Evolutionary conservation across 2,329 filamentous ascomycete species (phyloP).

Genomic region (Trichocomaceae sp.): DNA sequence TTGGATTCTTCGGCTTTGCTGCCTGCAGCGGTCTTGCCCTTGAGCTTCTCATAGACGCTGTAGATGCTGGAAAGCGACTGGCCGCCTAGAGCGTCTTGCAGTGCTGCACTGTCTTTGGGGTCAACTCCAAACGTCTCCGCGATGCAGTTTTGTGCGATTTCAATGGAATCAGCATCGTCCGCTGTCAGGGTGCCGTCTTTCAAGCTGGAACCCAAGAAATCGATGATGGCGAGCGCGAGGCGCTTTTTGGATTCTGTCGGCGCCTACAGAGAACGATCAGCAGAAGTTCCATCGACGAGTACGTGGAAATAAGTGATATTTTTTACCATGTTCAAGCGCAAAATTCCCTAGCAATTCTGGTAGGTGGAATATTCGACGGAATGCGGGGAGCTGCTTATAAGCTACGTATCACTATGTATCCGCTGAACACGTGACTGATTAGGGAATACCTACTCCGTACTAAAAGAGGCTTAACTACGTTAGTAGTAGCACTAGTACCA

Average conservation of each 20-base stretch:
- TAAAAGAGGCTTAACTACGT: too few species aligned
- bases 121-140: slow-evolving; percentile 93
- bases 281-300: neutral
- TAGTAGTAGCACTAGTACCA: too few species aligned
- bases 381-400: slow-evolving; percentile 15
- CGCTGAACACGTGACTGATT: neutral
- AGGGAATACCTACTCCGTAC: too few species aligned
- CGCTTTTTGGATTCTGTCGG: slow-evolving; percentile 63
- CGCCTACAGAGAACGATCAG: slow-evolving; percentile 23
- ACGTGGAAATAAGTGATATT: neutral
- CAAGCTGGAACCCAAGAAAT: slow-evolving; percentile 80
- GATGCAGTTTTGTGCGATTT: slow-evolving; percentile 92
- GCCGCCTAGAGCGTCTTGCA: slow-evolving; percentile 70
- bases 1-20: slow-evolving; percentile 15
- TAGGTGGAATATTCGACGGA: slow-evolving; percentile 3
- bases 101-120: slow-evolving; percentile 64
- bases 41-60: slow-evolving; percentile 91
- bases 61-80: slow-evolving; percentile 90
- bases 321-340: slow-evolving; percentile 11
- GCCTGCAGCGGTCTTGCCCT: slow-evolving; percentile 53
- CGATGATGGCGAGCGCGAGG: slow-evolving; percentile 92
- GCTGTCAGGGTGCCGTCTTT: slow-evolving; percentile 80
- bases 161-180: slow-evolving; percentile 89
- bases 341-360: neutral
- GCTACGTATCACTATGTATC: too few species aligned